Conservation (phyloP, 768 basidiomycete genomes). For the Russula vinacea region DNA sequence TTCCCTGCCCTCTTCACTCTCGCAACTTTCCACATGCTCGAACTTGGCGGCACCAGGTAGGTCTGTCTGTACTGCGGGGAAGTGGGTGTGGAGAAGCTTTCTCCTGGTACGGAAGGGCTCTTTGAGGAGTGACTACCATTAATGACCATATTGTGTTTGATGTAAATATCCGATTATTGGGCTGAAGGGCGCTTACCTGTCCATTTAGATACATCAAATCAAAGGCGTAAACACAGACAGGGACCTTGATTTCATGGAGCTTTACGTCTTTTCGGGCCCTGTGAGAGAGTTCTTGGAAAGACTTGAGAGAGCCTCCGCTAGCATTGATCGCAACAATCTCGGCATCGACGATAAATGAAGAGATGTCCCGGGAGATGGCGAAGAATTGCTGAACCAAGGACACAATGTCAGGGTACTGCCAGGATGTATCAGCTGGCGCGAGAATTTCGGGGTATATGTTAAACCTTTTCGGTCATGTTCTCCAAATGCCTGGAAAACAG, state of each 20-base stretch:
- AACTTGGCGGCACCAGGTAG: constrained; percentile 55
- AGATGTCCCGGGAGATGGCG: constrained; percentile 39
- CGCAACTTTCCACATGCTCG: constrained; percentile 68
- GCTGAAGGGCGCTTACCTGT: constrained; percentile 48
- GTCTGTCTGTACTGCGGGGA: constrained; percentile 51
- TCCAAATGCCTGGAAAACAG: constrained; percentile 89
- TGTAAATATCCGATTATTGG: constrained; percentile 12
- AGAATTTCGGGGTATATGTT: constrained; percentile 22
- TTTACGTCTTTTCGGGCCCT: constrained; percentile 81
- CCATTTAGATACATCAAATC: constrained; percentile 86
- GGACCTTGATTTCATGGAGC: constrained; percentile 67
- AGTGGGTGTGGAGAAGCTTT: constrained; percentile 55
- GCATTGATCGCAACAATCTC: constrained; percentile 84
- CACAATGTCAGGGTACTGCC: constrained; percentile 79
- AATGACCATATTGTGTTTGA: constrained; percentile 21
- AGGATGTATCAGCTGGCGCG: constrained; percentile 20
- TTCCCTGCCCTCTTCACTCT: constrained; percentile 59
- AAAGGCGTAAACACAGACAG: constrained; percentile 83
- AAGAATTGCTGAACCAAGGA: constrained; percentile 55
- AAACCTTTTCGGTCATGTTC: constrained; percentile 86
- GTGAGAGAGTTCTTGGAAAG: constrained; percentile 86
- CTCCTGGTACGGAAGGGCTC: constrained; percentile 71
- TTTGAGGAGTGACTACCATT: constrained; percentile 58
- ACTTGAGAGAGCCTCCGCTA: constrained; percentile 55
- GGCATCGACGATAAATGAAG: constrained; percentile 77